phyloP scores from a whole-genome alignment of 2,329 filamentous ascomycete genomes.

The Colletotrichum plurivorum region DNA sequence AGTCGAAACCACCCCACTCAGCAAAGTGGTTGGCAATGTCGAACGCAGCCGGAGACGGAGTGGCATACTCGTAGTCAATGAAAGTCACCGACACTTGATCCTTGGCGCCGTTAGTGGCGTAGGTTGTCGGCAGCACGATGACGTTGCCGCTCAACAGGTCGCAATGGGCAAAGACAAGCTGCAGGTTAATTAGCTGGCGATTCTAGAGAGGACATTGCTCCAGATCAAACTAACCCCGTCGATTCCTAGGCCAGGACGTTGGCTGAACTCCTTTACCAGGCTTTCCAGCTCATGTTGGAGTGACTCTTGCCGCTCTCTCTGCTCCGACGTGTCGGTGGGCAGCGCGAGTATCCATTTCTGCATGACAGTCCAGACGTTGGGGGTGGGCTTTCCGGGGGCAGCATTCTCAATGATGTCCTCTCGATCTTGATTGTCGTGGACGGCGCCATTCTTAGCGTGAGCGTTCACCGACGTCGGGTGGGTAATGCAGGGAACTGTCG shows the following conservation, averaged over 20 bases:
- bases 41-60: conserved; percentile 93
- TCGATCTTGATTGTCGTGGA: conserved; percentile 51
- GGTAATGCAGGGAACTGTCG: conserved; percentile 72
- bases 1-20: conserved; percentile 98
- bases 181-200: conserved; percentile 28
- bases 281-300: conserved; percentile 83
- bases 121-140: conserved; percentile 77
- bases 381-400: conserved; percentile 78
- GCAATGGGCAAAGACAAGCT: conserved; percentile 95
- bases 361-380: conserved; percentile 95
- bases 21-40: conserved; percentile 98
- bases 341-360: conserved; percentile 95
- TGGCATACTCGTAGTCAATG: conserved; percentile 99
- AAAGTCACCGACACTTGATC: conserved; percentile 77
- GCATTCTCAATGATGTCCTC: conserved; percentile 59
- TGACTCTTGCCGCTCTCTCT: conserved; percentile 75
- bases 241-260: conserved; percentile 81
- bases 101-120: conserved; percentile 49
- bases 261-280: conserved; percentile 79
- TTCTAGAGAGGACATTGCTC: no score
- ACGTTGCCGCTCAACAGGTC: conserved; percentile 97
- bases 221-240: conserved; percentile 70
- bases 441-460: conserved; percentile 51
- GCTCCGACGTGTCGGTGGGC: conserved; percentile 78
- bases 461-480: conserved; percentile 50